Evolutionary conservation across 2,329 filamentous ascomycete species (phyloP).

Genomic region (Penicillium sumatraense): DNA sequence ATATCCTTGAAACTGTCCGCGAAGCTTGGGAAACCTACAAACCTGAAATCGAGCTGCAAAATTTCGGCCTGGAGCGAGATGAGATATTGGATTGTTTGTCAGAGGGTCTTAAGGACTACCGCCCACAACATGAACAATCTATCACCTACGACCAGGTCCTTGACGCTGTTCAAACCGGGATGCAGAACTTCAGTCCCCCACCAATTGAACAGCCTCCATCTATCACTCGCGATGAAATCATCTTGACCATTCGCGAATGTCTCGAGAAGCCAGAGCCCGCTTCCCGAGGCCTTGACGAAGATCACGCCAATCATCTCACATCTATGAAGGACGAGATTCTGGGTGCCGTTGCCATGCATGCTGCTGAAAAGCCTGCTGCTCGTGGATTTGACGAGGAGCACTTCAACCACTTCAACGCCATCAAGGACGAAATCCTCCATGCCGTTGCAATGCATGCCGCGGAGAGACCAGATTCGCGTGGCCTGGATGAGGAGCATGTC

Average conservation of each 20-base stretch:
- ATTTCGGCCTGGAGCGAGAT: constrained; percentile 86
- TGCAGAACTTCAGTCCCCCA: constrained; percentile 80
- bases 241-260: constrained; percentile 82
- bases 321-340: constrained; percentile 39
- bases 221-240: constrained; percentile 80
- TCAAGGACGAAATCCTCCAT: constrained; percentile 35
- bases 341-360: constrained; percentile 31
- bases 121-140: constrained; percentile 56
- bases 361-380: constrained; percentile 27
- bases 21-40: constrained; percentile 95
- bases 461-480: constrained; percentile 4
- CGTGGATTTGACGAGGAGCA: constrained; percentile 27
- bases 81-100: constrained; percentile 86
- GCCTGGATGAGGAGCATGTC: constrained; percentile 13
- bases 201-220: constrained; percentile 69
- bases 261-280: constrained; percentile 74
- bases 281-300: constrained; percentile 28
- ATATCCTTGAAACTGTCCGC: constrained; percentile 82
- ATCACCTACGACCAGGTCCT: constrained; percentile 85
- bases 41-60: constrained; percentile 87
- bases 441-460: constrained; percentile 20
- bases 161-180: constrained; percentile 79
- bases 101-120: constrained; percentile 81
- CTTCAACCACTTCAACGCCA: constrained; percentile 23
- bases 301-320: constrained; percentile 28